Evolutionary conservation across 2,329 filamentous ascomycete genomes (phyloP), one percentile per base, ranked within the genome.

Genomic region (Ophiocordyceps australis): DNA sequence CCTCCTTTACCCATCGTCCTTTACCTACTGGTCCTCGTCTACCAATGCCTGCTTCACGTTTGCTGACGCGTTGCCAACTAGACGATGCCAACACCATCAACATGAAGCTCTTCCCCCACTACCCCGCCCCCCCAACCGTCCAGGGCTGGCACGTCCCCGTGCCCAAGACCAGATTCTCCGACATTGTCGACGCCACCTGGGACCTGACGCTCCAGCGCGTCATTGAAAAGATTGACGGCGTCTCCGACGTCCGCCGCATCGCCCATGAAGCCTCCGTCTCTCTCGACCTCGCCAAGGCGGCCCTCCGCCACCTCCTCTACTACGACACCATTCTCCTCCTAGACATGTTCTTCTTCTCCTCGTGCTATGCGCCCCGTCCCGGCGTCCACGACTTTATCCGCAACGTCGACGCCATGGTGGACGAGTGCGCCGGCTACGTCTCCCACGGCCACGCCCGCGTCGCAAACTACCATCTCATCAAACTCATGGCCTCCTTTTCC

Each of bases 51-150:
- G 5, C 12, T 20, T 10, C n/a, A 9, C 6, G 3, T 14, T 21
- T 11, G 12, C 17, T 8, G 22, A 17, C 17, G 25, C 17, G 9
- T 26, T 10, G 5, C 14, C 14, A 17, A 17, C 12, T 28, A 83
- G 83, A 93, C 48, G 82, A 92, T 37, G 74, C 82, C 32, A 94
- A 93, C 47, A 93, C 82, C 1, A 74, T 94, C 50, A 93, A 94
- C 51, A 80, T 94, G 64, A 94, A 94, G 53, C 68, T 94, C 25
- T 94, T 94, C 47, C 83, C 82, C 0, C 73, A 80, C 24, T 77
- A 86, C 40, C 62, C 72, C 2, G 68, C 73, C 11, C 85, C 85
- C 3, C 73, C 81, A 0, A 62, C 72, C 4, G 75, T 95, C 28
- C 74, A 76, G 40, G 70, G 78, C 24, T 93, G 81, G 75, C 82